Conservation (phyloP, 2,329 filamentous ascomycete species). For the Lecanicillium sp. region DNA sequence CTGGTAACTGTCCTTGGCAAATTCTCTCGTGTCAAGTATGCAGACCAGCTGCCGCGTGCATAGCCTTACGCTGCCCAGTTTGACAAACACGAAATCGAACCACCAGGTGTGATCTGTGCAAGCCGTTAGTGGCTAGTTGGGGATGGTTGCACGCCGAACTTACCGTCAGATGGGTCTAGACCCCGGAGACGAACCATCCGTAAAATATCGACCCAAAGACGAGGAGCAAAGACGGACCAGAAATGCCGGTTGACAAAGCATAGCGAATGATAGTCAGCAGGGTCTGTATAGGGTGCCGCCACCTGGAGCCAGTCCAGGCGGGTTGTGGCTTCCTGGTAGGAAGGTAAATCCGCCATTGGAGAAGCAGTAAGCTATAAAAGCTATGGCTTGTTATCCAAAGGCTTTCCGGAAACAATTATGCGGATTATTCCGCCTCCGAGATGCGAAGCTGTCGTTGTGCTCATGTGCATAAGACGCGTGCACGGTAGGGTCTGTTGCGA, state of each 20-base stretch:
- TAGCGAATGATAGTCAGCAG: slow-evolving; percentile 34
- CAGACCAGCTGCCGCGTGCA: slow-evolving; percentile 36
- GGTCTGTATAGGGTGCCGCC: slow-evolving; percentile 35
- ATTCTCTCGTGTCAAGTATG: slow-evolving; percentile 39
- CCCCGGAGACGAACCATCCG: slow-evolving; percentile 28
- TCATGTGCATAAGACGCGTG: too few species aligned
- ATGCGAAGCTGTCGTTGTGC: too few species aligned
- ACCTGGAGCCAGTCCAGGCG: slow-evolving; percentile 41
- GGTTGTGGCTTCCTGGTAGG: slow-evolving; percentile 43
- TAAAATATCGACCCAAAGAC: slow-evolving; percentile 45
- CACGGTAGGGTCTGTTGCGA: too few species aligned
- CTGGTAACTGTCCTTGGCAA: slow-evolving; percentile 30
- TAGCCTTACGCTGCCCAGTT: slow-evolving; percentile 24
- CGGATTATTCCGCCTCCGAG: too few species aligned
- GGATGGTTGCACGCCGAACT: slow-evolving; percentile 13
- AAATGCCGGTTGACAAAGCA: slow-evolving; percentile 42
- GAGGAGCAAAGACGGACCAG: slow-evolving; percentile 40
- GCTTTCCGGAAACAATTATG: too few species aligned
- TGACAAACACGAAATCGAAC: slow-evolving; percentile 34
- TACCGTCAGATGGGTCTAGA: slow-evolving; percentile 37
- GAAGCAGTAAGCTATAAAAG: too few species aligned
- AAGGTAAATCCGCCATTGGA: slow-evolving; percentile 33
- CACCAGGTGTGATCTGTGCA: slow-evolving; percentile 41
- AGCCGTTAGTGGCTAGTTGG: not conserved
- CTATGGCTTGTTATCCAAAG: too few species aligned